Evolutionary conservation across 2,329 filamentous ascomycete species (phyloP).

Genomic region (Pseudogymnoascus sp.): DNA sequence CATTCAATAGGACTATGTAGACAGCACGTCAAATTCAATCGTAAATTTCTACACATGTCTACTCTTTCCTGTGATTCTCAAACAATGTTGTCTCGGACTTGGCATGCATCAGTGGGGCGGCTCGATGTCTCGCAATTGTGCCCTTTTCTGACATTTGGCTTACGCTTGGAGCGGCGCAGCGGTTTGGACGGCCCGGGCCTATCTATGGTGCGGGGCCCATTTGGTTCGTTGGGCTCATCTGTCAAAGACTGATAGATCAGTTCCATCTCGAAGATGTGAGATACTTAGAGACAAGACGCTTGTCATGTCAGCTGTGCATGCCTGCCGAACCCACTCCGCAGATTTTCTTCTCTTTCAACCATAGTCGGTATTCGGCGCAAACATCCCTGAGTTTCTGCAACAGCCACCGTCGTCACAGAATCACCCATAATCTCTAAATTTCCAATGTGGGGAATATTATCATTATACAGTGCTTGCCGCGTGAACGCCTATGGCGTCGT

Average conservation of each 20-base stretch:
- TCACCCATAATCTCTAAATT: not conserved
- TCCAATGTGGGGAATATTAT: constrained; percentile 1
- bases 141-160: not conserved
- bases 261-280: not conserved
- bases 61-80: not conserved
- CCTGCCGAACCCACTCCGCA: not conserved
- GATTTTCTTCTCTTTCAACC: not conserved
- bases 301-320: not conserved
- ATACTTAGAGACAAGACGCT: not conserved
- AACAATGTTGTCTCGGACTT: not conserved
- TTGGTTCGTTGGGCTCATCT: not conserved
- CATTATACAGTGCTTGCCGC: not conserved
- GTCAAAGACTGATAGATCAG: not conserved
- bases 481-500: not conserved
- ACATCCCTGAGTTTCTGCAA: not conserved
- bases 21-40: not conserved
- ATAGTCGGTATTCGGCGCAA: not conserved
- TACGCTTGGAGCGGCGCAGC: not conserved
- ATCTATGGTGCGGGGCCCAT: not conserved
- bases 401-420: not conserved
- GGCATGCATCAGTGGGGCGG: not conserved
- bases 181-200: not conserved
- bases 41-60: not conserved
- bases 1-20: not conserved
- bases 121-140: not conserved